Percentiles rank a stretch among this genome's conserved stretches.
These are phyloP conservation scores for Rhypophila decipiens DNA, from an alignment of 495 filamentous ascomycete genomes.

Conservation along the genomic window DNA sequence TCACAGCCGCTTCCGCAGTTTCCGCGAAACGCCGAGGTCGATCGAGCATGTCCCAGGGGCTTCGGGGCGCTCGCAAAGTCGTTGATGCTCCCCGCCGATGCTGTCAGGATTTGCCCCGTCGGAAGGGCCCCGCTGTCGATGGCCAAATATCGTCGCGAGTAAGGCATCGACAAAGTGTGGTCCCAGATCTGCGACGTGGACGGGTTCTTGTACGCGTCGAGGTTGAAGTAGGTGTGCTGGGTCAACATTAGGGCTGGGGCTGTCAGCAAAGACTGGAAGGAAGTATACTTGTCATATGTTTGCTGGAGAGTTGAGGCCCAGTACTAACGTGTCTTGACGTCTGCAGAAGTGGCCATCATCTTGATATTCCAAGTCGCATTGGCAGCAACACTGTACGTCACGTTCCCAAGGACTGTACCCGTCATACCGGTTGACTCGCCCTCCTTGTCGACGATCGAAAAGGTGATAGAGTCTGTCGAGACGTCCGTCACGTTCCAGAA, in stretches of 20 bases:
- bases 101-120: slow-evolving; percentile 54
- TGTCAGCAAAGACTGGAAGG: slow-evolving; percentile 23
- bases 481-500: slow-evolving; percentile 44
- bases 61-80: slow-evolving; percentile 56
- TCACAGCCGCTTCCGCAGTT: slow-evolving; percentile 61
- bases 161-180: slow-evolving; percentile 60
- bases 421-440: slow-evolving; percentile 62
- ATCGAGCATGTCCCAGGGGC: slow-evolving; percentile 57
- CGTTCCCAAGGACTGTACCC: slow-evolving; percentile 59
- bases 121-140: slow-evolving; percentile 61
- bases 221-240: slow-evolving; percentile 77
- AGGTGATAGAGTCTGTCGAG: slow-evolving; percentile 61
- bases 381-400: slow-evolving; percentile 54
- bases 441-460: slow-evolving; percentile 56
- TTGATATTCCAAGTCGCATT: slow-evolving; percentile 38
- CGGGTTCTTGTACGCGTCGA: slow-evolving; percentile 60
- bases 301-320: not conserved
- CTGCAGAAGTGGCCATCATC: slow-evolving; percentile 34
- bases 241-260: slow-evolving; percentile 54
- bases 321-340: slow-evolving; percentile 36
- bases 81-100: slow-evolving; percentile 48
- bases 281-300: slow-evolving; percentile 25
- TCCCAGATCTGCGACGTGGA: slow-evolving; percentile 54
- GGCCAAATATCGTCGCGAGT: slow-evolving; percentile 56
- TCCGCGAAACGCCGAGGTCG: slow-evolving; percentile 43